Evolutionary conservation across 306 rosid genomes (phyloP), one percentile per base, ranked within the genome.

Genomic region (Phaseolus lunatus): DNA sequence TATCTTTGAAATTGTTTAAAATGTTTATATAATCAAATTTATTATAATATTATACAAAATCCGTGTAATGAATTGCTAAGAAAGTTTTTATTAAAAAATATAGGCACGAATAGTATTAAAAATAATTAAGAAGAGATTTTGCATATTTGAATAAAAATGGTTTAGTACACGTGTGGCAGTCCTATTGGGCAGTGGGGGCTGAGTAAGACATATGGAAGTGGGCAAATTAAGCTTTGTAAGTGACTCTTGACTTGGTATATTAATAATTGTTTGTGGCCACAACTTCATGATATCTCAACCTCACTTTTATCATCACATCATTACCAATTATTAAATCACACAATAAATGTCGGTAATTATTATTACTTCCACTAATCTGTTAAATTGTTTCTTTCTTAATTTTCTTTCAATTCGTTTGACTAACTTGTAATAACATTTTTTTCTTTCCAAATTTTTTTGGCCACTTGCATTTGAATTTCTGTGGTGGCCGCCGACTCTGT

Each of bases 401-500:
- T 39, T 3, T 54, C 4, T 18, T 35, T 41, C 49, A 14, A 41
- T 71, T 11, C 45, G 6, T 1, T 26, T 71, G 20, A 65, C 75
- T 65, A 43, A n/a, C 15, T 14, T 13, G 7, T 43, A 14, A 9
- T 37, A 35, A 9, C 39, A 11, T 72, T 72, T 76, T 62, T 57
- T 58, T 67, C 19, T 57, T 81, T 78, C 75, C 41, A 29, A 47
- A 22, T 22, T 71, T 73, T 66, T 52, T 67, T 33, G 20, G 65
- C 63, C 43, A 68, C n/a, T 67, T 72, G 54, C 4, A 75, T 43
- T 56, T 68, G 43, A 5, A 78, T 78, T 78, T 45, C 10, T 15
- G 23, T 67, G 82, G 70, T 77, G 82, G 82, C 82, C 47, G 45
- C 76, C 76, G 62, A 68, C 44, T 39, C 70, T n/a, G 1, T 31